These are phyloP conservation scores for Jacaranda mimosifolia DNA, from an alignment of 257 asterid species.

Conservation along the genomic window DNA sequence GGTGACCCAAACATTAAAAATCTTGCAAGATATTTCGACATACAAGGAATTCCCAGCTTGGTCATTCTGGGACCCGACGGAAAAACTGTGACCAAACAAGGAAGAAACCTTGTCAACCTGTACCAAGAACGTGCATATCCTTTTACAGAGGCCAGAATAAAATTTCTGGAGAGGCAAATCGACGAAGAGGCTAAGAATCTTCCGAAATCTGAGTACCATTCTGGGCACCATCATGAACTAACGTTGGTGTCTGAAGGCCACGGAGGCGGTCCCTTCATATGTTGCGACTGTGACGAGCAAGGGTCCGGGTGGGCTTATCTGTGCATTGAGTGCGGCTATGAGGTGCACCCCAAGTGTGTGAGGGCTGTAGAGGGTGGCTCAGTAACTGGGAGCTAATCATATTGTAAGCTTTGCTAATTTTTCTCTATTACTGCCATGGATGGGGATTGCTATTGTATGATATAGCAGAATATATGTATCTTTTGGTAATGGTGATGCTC, in stretches of 20 bases:
- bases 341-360: constrained; percentile 77
- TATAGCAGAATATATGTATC: neutral
- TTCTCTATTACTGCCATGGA: neutral
- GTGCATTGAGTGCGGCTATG: constrained; percentile 78
- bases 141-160: constrained; percentile 52
- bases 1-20: constrained; percentile 54
- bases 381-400: neutral
- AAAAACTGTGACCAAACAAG: constrained; percentile 65
- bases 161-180: constrained; percentile 52
- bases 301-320: constrained; percentile 86
- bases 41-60: constrained; percentile 65
- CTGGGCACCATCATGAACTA: constrained; percentile 64
- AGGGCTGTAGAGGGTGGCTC: constrained; percentile 19
- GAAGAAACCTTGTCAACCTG: constrained; percentile 68
- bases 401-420: neutral
- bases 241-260: constrained; percentile 69
- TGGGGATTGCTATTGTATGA: neutral
- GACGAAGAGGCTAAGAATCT: constrained; percentile 59
- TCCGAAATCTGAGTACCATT: constrained; percentile 50
- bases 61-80: constrained; percentile 72
- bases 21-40: constrained; percentile 59
- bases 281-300: constrained; percentile 85
- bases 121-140: constrained; percentile 70
- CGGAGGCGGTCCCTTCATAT: constrained; percentile 77
- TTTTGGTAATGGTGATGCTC: neutral